phyloP scores from a whole-genome alignment of 1,284 basidiomycete genomes.

The Naganishia albida region DNA sequence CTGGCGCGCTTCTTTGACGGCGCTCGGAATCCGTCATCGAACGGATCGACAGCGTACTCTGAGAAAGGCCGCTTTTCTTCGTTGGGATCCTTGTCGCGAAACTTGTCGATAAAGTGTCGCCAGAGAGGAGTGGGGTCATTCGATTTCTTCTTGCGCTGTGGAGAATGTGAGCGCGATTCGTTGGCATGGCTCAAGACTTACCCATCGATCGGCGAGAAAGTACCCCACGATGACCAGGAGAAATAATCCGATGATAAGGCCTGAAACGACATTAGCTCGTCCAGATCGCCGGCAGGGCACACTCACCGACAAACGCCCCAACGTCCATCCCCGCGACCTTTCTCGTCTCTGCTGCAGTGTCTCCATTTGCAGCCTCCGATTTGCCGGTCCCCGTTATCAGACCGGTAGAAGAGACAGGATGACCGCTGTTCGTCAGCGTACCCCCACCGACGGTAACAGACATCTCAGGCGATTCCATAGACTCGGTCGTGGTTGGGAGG shows the following conservation, averaged over 20 bases:
- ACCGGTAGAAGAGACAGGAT: slow-evolving; percentile 9
- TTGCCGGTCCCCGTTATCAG: slow-evolving; percentile 5
- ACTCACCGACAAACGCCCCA: slow-evolving; percentile 9
- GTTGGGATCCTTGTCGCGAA: slow-evolving; percentile 13
- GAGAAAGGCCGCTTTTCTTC: slow-evolving; percentile 5
- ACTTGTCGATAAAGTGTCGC: slow-evolving; percentile 5
- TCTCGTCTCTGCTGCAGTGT: not conserved
- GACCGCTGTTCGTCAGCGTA: slow-evolving; percentile 8
- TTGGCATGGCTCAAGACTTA: not conserved
- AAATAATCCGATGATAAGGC: slow-evolving; percentile 6
- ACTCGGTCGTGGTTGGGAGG: no score
- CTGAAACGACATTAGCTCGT: not conserved
- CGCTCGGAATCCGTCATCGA: not conserved
- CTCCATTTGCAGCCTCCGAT: not conserved
- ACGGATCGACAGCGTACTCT: not conserved
- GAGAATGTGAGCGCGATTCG: not conserved
- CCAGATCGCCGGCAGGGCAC: not conserved
- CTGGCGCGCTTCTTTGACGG: slow-evolving; percentile 6
- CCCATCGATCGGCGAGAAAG: slow-evolving; percentile 12
- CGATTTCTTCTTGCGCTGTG: slow-evolving; percentile 14
- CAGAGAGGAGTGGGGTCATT: slow-evolving; percentile 7
- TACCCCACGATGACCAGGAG: not conserved
- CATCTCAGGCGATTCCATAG: no score
- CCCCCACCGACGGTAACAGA: not conserved
- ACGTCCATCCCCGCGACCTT: slow-evolving; percentile 13